Percentiles rank a stretch among this genome's conserved stretches.
These are phyloP conservation scores for Talaromyces sp. DNA, from an alignment of 2,329 filamentous ascomycete species.

Conservation along the genomic window DNA sequence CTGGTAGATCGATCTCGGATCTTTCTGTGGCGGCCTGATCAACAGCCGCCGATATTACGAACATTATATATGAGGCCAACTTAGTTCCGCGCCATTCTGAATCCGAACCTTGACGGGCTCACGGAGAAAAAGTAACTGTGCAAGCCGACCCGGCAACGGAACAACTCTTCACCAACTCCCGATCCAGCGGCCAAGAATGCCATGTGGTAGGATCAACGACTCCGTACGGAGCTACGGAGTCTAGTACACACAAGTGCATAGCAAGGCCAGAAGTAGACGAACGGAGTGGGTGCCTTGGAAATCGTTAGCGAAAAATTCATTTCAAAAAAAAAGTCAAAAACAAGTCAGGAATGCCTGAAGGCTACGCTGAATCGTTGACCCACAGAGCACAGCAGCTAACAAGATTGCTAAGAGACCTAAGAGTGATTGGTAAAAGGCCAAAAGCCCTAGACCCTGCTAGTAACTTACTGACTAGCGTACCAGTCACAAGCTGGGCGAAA, in stretches of 20 bases:
- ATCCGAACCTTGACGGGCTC: background rate
- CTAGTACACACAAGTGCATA: background rate
- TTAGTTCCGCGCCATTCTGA: background rate
- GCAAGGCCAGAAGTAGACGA: background rate
- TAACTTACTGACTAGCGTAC: background rate
- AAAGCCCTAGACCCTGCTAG: background rate
- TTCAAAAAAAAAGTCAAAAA: background rate
- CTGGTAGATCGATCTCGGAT: background rate
- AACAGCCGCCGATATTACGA: background rate
- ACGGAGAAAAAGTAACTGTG: background rate
- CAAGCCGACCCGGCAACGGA: background rate
- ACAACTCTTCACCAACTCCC: background rate
- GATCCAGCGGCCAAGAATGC: background rate
- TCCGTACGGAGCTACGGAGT: background rate
- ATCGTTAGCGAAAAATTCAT: background rate
- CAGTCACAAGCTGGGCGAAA: background rate
- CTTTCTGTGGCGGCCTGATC: background rate
- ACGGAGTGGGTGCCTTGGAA: background rate
- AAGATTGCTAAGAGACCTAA: background rate
- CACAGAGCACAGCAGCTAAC: background rate
- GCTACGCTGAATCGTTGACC: background rate
- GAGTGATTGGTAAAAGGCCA: background rate
- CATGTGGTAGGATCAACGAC: conserved; percentile 1
- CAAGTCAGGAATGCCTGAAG: conserved; percentile 4
- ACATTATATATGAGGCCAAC: background rate